Evolutionary conservation across 2,329 filamentous ascomycete genomes (phyloP), one percentile per base, ranked within the genome.

Genomic region (Phialophora tarda): DNA sequence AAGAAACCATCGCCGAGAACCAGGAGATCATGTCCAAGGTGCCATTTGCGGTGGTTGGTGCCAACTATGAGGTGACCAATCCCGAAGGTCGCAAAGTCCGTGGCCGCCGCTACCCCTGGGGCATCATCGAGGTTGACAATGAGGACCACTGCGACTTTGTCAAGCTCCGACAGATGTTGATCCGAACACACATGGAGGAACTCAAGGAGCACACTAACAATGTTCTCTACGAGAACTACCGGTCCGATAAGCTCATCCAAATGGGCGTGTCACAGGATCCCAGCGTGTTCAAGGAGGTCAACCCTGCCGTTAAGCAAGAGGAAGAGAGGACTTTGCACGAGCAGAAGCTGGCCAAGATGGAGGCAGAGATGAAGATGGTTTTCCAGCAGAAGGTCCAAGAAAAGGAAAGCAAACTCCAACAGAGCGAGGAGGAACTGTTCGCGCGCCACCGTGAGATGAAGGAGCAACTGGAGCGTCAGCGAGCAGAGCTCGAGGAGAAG

Each of bases 171-270:
- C 95, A 99, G 83, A 99, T 99, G 95, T 89, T 99, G 74, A 98
- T 99, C 84, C 91, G 95, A 80, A 99, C 95, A 64, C 95, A 99
- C 87, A 99, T 99, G 95, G 95, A 99, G 81, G 95, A 99, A 84
- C 92, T 99, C 84, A 99, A 99, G 89, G 95, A 99, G 85, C 92
- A 99, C 85, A 99, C 95, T 81, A 99, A 98, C 89, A 99, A 99
- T 84, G 88, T 86, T 73, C 85, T 99, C 75, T 99, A 99, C 84
- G 95, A 99, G 86, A 98, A 98, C 87, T 99, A 99, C 90, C 91
- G 95, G 82, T 97, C 94, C 77, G 95, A 98, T 84, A 99, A 99
- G 89, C 92, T 99, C 77, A 93, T 94, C 74, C 89, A 90, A 75
- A 98, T 99, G 94, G 95, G 95, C 79, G 94, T 99, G 74, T 93